phyloP scores from a whole-genome alignment of 345 rosid species.

The Bruguiera parviflora region DNA sequence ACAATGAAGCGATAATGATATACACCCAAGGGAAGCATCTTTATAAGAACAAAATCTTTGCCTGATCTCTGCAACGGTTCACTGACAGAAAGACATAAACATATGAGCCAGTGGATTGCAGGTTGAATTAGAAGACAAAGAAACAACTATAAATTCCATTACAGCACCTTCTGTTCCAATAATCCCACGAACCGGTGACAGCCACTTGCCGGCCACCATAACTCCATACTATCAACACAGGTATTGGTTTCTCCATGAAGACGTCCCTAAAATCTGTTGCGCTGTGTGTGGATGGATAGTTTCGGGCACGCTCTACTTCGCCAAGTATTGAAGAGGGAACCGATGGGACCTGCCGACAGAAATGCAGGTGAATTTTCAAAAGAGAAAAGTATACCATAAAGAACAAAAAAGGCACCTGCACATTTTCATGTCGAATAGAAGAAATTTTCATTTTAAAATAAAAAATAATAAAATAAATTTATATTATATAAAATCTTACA shows the following conservation, averaged over 20 bases:
- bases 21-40: slow-evolving; percentile 51
- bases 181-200: slow-evolving; percentile 68
- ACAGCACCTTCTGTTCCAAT: slow-evolving; percentile 46
- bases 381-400: too few species aligned
- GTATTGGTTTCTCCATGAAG: slow-evolving; percentile 23
- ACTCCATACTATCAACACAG: slow-evolving; percentile 56
- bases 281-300: slow-evolving; percentile 15
- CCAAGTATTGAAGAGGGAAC: slow-evolving; percentile 23
- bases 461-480: too few species aligned
- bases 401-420: neutral
- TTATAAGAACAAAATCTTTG: slow-evolving; percentile 46
- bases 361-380: slow-evolving; percentile 11
- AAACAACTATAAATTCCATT: slow-evolving; percentile 9
- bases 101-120: neutral
- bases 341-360: slow-evolving; percentile 25
- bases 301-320: slow-evolving; percentile 17
- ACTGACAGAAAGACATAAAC: slow-evolving; percentile 23
- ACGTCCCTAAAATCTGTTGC: slow-evolving; percentile 16
- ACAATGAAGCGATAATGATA: slow-evolving; percentile 57
- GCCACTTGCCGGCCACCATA: slow-evolving; percentile 56
- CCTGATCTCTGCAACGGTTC: slow-evolving; percentile 45
- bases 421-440: neutral
- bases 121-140: neutral
- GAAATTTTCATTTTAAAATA: too few species aligned
- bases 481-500: too few species aligned